Base-by-base conservation (phyloP, 2,329 filamentous ascomycete genomes). In the Aschersonia sp. region DNA sequence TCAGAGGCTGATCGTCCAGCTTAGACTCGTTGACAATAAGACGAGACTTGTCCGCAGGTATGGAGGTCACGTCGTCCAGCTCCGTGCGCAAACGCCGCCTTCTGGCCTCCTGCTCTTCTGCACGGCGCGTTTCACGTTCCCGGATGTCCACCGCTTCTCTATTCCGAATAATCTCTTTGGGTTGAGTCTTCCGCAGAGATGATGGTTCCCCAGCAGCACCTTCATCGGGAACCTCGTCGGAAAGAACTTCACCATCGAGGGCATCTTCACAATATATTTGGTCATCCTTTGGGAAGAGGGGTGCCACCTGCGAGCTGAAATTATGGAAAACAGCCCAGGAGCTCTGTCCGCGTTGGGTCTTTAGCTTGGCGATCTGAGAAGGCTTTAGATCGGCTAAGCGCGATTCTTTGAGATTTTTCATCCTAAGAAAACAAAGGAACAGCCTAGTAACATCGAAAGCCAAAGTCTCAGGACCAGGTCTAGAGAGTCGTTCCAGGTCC, bases 11-110 rank as follows among this genome's bases (percentile, higher is more conserved):
- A 11, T 75, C 64, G 3, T 81, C 75, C 22, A 71, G 65, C 57
- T 83, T 85, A 31, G 72, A 72, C 50, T 79, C 73, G 57, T 87
- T 87, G 61, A 88, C 75, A 44, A 83, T 78, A 30, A 85, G 62
- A 44, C 70, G 63, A 42, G 66, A 60, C 53, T 69, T 65, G 57
- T 74, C 66, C 59, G 60, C 71, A 51, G 60, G 62, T 51, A 64
- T 68, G 50, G 55, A 63, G 44, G 59, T 71, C 49, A 61, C 68
- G 52, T 56, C 61, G 53, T 63, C 74, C 51, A 75, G 64, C 51
- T 60, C 69, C 54, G 62, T 63, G 54, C 65, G 71, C 37, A 75
- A 66, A 50, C 67, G 70, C 53, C 61, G 58, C 32, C 68, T 65
- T 30, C 80, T 76, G 51, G 65, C 60, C 46, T 77, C 71, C 56